These are phyloP conservation scores for Gossypium herbaceum DNA, from an alignment of 345 rosid genomes.

Conservation along the genomic window DNA sequence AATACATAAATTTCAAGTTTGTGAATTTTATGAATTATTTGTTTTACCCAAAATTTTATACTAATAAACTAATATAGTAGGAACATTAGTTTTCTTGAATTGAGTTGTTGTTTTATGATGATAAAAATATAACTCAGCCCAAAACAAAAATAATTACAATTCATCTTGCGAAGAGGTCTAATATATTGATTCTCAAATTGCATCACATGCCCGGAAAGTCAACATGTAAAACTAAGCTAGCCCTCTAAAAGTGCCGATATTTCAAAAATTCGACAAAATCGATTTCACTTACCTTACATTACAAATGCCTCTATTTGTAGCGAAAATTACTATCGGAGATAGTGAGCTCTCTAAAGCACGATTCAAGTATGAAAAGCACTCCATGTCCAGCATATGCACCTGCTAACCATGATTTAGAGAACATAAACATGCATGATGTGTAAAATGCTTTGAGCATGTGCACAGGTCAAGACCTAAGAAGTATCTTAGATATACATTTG, in stretches of 20 bases:
- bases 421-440: neutral
- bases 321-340: constrained; percentile 93
- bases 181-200: neutral
- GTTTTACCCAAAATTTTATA: too few relatives aligned
- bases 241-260: neutral
- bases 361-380: constrained; percentile 91
- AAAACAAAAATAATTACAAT: neutral
- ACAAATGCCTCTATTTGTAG: constrained; percentile 97
- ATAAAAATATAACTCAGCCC: neutral
- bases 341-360: constrained; percentile 96
- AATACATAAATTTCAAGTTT: too few relatives aligned
- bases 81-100: too few relatives aligned
- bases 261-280: neutral
- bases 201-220: neutral
- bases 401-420: constrained; percentile 27
- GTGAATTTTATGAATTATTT: too few relatives aligned
- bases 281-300: constrained; percentile 63
- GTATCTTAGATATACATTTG: neutral
- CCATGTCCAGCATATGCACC: constrained; percentile 99
- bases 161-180: neutral
- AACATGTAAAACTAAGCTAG: neutral
- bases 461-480: neutral
- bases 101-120: too few relatives aligned
- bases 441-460: neutral
- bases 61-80: too few relatives aligned